A percentile compares a stretch with the other conserved stretches of the same genome.
Conservation (phyloP, 768 basidiomycete genomes). For the Tremella yokohamensis region DNA sequence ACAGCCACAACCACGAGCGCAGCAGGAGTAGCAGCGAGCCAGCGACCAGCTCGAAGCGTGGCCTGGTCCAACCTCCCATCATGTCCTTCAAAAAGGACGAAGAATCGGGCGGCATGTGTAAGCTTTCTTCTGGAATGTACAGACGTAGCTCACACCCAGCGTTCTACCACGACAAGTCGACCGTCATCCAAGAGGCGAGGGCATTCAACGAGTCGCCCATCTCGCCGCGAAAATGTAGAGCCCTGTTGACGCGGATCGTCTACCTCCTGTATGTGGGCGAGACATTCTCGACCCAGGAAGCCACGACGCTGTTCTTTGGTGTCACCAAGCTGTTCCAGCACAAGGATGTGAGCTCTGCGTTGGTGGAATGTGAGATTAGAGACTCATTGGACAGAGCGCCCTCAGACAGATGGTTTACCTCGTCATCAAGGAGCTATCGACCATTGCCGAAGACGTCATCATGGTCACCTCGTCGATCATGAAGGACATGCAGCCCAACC, state of each 20-base stretch:
- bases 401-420: constrained; percentile 97
- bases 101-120: constrained; percentile 74
- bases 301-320: constrained; percentile 96
- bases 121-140: constrained; percentile 59
- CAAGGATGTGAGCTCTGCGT: constrained; percentile 74
- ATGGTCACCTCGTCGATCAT: constrained; percentile 99
- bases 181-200: constrained; percentile 95
- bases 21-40: not conserved
- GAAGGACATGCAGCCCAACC: constrained; percentile 99
- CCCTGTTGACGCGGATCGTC: constrained; percentile 91
- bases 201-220: constrained; percentile 99
- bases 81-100: constrained; percentile 95
- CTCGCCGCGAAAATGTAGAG: constrained; percentile 93
- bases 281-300: constrained; percentile 89
- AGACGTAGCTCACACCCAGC: constrained; percentile 20
- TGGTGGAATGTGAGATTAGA: not conserved
- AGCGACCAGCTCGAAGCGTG: too few relatives aligned
- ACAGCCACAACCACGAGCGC: not conserved
- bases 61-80: not conserved
- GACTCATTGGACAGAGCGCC: constrained; percentile 53
- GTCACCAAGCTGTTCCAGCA: constrained; percentile 98
- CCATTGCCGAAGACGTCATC: constrained; percentile 95
- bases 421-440: constrained; percentile 94
- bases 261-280: constrained; percentile 96
- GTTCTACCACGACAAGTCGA: constrained; percentile 76